Evolutionary conservation across 345 rosid genomes (phyloP).

Genomic region (Aquilaria yunnanensis): DNA sequence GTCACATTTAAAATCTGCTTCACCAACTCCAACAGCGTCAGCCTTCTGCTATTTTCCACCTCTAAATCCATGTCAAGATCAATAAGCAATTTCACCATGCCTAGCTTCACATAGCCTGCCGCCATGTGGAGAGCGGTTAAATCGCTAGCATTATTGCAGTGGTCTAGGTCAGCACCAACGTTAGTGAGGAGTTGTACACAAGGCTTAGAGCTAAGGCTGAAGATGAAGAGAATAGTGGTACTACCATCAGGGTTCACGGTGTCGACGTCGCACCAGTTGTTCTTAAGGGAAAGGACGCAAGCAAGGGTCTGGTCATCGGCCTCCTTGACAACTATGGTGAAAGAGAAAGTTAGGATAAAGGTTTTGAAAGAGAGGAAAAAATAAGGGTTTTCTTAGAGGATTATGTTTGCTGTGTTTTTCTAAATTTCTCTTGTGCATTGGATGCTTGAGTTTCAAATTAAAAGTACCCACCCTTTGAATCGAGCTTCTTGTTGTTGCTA

Average conservation of each 20-base stretch:
- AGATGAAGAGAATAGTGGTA: constrained; percentile 73
- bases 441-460: too few relatives aligned
- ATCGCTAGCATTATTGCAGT: constrained; percentile 60
- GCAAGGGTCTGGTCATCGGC: constrained; percentile 58
- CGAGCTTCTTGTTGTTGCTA: too few relatives aligned
- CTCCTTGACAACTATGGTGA: constrained; percentile 61
- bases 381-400: too few relatives aligned
- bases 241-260: constrained; percentile 78
- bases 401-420: too few relatives aligned
- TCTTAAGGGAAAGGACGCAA: constrained; percentile 34
- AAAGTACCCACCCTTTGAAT: too few relatives aligned
- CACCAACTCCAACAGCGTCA: constrained; percentile 65
- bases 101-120: constrained; percentile 82
- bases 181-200: constrained; percentile 63
- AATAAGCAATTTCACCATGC: constrained; percentile 40
- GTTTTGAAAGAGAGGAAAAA: too few relatives aligned
- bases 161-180: constrained; percentile 62
- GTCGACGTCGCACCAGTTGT: constrained; percentile 58
- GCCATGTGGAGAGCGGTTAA: constrained; percentile 90
- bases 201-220: constrained; percentile 72
- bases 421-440: too few relatives aligned
- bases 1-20: constrained; percentile 61
- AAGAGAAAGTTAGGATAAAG: too few relatives aligned
- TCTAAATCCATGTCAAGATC: constrained; percentile 74
- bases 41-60: constrained; percentile 50